phyloP scores from a whole-genome alignment of 1,284 basidiomycete genomes.

The Hemileccinum hortonii region DNA sequence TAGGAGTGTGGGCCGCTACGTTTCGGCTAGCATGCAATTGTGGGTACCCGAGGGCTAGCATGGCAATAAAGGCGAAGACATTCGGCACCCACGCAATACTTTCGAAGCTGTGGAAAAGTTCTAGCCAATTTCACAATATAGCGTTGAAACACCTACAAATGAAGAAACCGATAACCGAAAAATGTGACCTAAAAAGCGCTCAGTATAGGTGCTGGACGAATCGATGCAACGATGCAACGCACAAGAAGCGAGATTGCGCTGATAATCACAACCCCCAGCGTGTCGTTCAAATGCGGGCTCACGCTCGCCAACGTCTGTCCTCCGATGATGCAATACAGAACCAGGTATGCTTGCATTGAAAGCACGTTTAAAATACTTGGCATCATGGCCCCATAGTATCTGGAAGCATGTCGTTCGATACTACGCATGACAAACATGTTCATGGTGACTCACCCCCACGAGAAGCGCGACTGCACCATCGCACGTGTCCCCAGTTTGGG shows the following conservation, averaged over 20 bases:
- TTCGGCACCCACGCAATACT: slow-evolving; percentile 68
- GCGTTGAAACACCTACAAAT: slow-evolving; percentile 39
- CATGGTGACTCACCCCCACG: slow-evolving; percentile 42
- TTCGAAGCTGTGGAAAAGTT: slow-evolving; percentile 42
- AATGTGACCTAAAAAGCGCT: slow-evolving; percentile 43
- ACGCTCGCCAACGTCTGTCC: slow-evolving; percentile 70
- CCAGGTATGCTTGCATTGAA: slow-evolving; percentile 65
- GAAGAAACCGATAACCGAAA: slow-evolving; percentile 63
- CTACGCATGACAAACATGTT: not conserved
- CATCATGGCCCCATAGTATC: slow-evolving; percentile 61
- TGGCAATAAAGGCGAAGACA: slow-evolving; percentile 61
- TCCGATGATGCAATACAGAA: slow-evolving; percentile 73
- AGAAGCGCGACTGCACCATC: slow-evolving; percentile 63
- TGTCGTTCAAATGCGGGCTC: slow-evolving; percentile 47
- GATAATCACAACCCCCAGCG: slow-evolving; percentile 78
- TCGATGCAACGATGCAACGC: slow-evolving; percentile 16
- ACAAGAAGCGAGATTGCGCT: slow-evolving; percentile 65
- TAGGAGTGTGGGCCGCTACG: slow-evolving; percentile 32
- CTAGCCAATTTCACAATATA: not conserved
- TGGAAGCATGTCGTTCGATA: slow-evolving; percentile 24
- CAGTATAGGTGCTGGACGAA: slow-evolving; percentile 1
- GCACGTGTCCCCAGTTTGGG: slow-evolving; percentile 60
- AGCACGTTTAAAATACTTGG: slow-evolving; percentile 66
- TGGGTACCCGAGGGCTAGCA: slow-evolving; percentile 55
- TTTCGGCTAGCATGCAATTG: slow-evolving; percentile 30